Percentiles rank a stretch among this genome's conserved stretches.
Conservation (phyloP, 768 basidiomycete species). For the Tulasnella sp. region DNA sequence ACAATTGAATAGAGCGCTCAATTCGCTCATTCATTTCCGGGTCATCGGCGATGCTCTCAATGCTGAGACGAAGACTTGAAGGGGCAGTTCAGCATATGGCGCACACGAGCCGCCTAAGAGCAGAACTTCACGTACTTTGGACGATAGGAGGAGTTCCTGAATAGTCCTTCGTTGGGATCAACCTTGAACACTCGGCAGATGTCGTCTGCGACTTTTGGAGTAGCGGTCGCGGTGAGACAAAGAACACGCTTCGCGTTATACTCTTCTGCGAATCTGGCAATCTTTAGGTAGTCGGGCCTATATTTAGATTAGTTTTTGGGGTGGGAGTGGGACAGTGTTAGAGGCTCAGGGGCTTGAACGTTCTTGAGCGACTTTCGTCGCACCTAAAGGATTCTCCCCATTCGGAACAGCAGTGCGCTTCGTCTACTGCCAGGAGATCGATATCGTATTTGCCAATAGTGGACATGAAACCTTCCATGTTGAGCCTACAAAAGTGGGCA, state of each 20-base stretch:
- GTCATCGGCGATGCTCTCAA: conserved; percentile 35
- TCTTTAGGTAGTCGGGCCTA: conserved; percentile 38
- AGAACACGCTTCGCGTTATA: conserved; percentile 47
- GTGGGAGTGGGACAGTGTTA: too few relatives aligned
- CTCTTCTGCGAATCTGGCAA: conserved; percentile 49
- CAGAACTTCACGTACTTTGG: conserved; percentile 41
- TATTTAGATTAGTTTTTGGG: neutral
- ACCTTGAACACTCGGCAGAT: conserved; percentile 49
- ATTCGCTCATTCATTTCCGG: conserved; percentile 39
- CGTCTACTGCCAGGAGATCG: conserved; percentile 50
- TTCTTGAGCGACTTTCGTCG: neutral
- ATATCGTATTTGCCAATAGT: conserved; percentile 47
- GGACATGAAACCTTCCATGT: conserved; percentile 47
- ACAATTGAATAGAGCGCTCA: conserved; percentile 40
- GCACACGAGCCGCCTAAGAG: neutral
- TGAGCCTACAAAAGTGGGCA: conserved; percentile 38
- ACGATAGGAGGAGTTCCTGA: conserved; percentile 46
- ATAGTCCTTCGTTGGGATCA: conserved; percentile 42
- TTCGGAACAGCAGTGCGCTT: conserved; percentile 50
- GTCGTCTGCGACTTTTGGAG: conserved; percentile 43
- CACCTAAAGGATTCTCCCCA: conserved; percentile 48
- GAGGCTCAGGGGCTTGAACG: neutral
- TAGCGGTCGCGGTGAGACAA: conserved; percentile 49
- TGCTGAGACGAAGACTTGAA: conserved; percentile 41
- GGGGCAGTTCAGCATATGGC: neutral